Conservation (phyloP, 2,329 filamentous ascomycete genomes). For the Diaporthe australafricana region DNA sequence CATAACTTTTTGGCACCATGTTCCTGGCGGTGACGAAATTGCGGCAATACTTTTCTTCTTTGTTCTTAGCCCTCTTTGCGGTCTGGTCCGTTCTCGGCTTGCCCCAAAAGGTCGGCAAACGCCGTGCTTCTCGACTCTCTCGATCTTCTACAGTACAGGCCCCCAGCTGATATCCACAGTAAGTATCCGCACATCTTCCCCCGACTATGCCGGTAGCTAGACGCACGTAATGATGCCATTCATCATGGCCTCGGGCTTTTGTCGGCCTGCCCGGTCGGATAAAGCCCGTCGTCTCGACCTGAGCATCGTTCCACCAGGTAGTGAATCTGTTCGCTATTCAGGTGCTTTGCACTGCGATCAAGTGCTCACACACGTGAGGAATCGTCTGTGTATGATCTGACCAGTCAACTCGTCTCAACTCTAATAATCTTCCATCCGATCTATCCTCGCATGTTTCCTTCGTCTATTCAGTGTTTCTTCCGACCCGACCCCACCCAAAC, state of each 20-base stretch:
- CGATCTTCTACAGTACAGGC: not conserved
- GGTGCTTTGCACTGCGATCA: not conserved
- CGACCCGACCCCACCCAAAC: not conserved
- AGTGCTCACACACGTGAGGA: not conserved
- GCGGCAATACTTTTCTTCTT: too few relatives aligned
- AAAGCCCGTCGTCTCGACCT: conserved; percentile 5
- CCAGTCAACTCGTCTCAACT: not conserved
- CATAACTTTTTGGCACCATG: conserved; percentile 10
- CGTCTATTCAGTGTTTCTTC: conserved; percentile 1
- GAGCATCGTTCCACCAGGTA: too few relatives aligned
- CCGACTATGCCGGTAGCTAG: not conserved
- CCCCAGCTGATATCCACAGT: not conserved
- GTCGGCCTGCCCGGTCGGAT: conserved; percentile 18
- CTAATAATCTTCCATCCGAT: not conserved
- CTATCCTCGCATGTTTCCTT: not conserved
- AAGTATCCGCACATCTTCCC: not conserved
- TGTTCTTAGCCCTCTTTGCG: not conserved
- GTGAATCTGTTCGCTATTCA: not conserved
- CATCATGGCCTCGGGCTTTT: not conserved
- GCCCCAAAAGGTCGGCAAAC: not conserved
- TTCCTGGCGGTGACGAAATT: conserved; percentile 27
- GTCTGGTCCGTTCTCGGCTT: not conserved
- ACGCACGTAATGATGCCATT: conserved; percentile 3
- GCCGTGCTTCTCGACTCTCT: not conserved
- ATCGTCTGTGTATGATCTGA: not conserved